Conservation (phyloP, 371 early-diverging fungal species). For the Apophysomyces sp. region DNA sequence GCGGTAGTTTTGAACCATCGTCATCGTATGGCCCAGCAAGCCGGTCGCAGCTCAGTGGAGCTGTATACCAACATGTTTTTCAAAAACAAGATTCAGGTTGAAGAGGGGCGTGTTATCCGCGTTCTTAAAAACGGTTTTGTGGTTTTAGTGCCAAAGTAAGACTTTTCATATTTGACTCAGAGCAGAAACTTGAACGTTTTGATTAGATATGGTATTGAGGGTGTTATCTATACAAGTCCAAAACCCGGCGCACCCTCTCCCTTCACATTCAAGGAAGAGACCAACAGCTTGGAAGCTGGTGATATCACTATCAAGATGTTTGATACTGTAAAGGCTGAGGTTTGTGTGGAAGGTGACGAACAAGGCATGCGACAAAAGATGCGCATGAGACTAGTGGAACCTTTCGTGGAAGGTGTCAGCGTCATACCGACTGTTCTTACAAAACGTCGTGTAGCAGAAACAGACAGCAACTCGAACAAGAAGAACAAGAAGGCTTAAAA, state of each 20-base stretch:
- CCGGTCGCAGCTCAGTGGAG: constrained; percentile 91
- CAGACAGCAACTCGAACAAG: constrained; percentile 5
- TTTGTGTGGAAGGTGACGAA: constrained; percentile 76
- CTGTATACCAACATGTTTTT: constrained; percentile 94
- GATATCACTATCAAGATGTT: constrained; percentile 68
- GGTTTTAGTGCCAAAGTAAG: constrained; percentile 84
- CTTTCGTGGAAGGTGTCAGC: constrained; percentile 59
- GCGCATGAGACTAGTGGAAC: constrained; percentile 67
- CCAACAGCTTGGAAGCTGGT: constrained; percentile 37
- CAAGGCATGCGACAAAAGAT: constrained; percentile 71
- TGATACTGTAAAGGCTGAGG: constrained; percentile 71
- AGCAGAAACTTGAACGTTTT: not conserved
- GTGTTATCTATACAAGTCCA: constrained; percentile 73
- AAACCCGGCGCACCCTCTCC: constrained; percentile 22
- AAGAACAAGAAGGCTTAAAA: too few relatives aligned
- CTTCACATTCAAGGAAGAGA: constrained; percentile 35
- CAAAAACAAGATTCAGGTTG: constrained; percentile 79
- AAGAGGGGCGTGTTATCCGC: constrained; percentile 89
- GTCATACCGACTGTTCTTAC: constrained; percentile 11
- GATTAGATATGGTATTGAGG: constrained; percentile 85
- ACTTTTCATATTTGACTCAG: not conserved
- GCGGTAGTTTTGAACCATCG: constrained; percentile 87
- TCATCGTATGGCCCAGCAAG: constrained; percentile 95
- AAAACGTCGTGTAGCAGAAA: constrained; percentile 2
- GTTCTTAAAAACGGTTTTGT: constrained; percentile 92